Evolutionary conservation across 2,329 filamentous ascomycete species (phyloP).

Genomic region (Colletotrichum magnum): DNA sequence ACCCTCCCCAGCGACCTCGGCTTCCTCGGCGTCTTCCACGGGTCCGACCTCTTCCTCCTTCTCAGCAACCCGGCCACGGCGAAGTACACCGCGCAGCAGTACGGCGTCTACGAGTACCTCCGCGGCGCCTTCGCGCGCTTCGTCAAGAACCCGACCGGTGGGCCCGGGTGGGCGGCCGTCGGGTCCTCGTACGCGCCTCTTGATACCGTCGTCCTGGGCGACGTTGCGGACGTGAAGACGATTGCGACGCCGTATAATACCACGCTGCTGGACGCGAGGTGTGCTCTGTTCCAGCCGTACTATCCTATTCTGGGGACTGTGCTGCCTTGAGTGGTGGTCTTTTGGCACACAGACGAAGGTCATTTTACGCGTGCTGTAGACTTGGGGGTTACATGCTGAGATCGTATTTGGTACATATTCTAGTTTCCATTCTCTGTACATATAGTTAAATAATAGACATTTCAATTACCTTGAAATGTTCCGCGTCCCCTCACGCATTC

Average conservation of each 20-base stretch:
- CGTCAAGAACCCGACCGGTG: slow-evolving; percentile 43
- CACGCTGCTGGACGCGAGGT: slow-evolving; percentile 42
- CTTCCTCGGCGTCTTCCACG: slow-evolving; percentile 47
- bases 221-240: slow-evolving; percentile 20
- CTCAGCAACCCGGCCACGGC: slow-evolving; percentile 42
- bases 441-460: no score
- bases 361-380: no score
- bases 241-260: slow-evolving; percentile 42
- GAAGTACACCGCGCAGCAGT: slow-evolving; percentile 42
- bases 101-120: slow-evolving; percentile 44
- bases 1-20: slow-evolving; percentile 41
- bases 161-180: slow-evolving; percentile 46
- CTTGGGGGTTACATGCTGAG: no score
- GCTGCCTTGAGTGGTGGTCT: neutral
- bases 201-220: slow-evolving; percentile 45
- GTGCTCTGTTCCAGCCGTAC: slow-evolving; percentile 41
- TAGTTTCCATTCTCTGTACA: no score
- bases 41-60: slow-evolving; percentile 45
- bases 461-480: no score
- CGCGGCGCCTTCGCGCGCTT: slow-evolving; percentile 45
- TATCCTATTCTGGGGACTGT: slow-evolving; percentile 40
- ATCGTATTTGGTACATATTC: no score
- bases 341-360: no score
- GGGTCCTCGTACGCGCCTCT: slow-evolving; percentile 42
- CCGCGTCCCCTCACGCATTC: no score